Base-by-base conservation (phyloP, 2,329 filamentous ascomycete species). In the Penicillium rolfsii region DNA sequence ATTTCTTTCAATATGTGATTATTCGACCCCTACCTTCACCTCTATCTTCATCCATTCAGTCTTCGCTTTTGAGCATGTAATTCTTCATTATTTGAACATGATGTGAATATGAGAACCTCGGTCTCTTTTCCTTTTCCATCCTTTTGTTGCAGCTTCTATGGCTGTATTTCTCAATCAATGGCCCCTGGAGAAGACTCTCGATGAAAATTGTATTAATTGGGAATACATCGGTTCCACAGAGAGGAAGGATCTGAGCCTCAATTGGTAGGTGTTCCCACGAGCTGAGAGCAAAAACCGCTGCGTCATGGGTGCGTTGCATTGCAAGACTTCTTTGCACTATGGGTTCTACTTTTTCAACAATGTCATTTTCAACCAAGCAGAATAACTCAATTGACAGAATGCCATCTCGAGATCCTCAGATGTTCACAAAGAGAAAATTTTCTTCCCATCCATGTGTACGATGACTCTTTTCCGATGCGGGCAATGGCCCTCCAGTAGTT, bases 1-100 rank as follows among this genome's bases (percentile, higher is more conserved):
- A 52, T 54, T 61, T 48, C 35, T 59, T 59, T 64, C 33, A 41
- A 63, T 64, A 48, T 64, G 54, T 61, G 14, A 59, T 64, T 58
- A 46, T 62, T 57, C 40, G 35, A 33, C 14, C 33, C 38, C 38
- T 14, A 52, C 16, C 55, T 64, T 45, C 2, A 45, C 4, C 8
- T 22, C 19, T 22, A 11, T 16, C 33, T 55, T 55, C 4, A 35
- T 8, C 28, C 4, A 26, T 59, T 28, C 28, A 3, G 3, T 30
- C 28, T 30, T 7, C 28, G 28, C 7, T 30, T 30, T 30, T 30
- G 7, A 33, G 30, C 30, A 33, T 33, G 8, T 33, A 4, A 4
- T 33, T 55, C 24, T 12, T 43, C 5, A 43, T 8, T 19, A 50
- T 24, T 19, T 50, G 48, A 50, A 35, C 4, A 35, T 50, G 16